Conservation (phyloP, 2,329 filamentous ascomycete species). For the Xylariaceae sp. region DNA sequence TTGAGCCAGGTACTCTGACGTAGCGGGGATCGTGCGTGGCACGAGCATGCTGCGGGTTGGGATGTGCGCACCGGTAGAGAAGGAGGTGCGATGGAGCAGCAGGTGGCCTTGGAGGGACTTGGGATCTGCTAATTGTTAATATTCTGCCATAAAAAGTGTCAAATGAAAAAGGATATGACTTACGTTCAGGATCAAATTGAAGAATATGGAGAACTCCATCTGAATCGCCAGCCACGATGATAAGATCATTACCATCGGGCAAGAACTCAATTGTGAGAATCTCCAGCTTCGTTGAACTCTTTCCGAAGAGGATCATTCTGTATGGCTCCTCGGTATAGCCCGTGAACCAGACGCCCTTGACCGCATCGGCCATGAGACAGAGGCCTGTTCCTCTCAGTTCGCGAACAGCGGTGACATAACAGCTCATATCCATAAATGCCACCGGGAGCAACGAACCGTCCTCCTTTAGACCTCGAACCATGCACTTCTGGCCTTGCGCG, state of each 20-base stretch:
- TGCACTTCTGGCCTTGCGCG: constrained; percentile 93
- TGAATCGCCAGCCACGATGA: constrained; percentile 75
- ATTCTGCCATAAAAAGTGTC: too few species aligned
- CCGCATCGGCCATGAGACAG: constrained; percentile 80
- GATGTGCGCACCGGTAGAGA: constrained; percentile 75
- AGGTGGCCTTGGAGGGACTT: constrained; percentile 87
- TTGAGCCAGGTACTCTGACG: constrained; percentile 29
- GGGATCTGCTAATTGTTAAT: constrained; percentile 58
- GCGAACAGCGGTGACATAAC: constrained; percentile 81
- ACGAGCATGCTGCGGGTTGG: constrained; percentile 71
- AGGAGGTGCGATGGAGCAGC: constrained; percentile 80
- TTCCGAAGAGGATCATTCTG: constrained; percentile 87
- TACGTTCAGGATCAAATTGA: constrained; percentile 92
- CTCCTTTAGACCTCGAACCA: constrained; percentile 93
- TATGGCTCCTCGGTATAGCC: constrained; percentile 97
- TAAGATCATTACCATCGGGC: constrained; percentile 76
- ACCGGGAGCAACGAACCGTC: constrained; percentile 89
- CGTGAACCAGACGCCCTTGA: constrained; percentile 93
- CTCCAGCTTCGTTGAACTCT: constrained; percentile 72
- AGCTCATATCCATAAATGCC: constrained; percentile 96
- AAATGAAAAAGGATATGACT: constrained; percentile 34
- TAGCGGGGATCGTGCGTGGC: constrained; percentile 54
- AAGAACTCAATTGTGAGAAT: constrained; percentile 81
- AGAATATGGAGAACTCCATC: constrained; percentile 83
- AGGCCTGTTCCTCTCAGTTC: constrained; percentile 79